phyloP scores from a whole-genome alignment of 805 yeast species.

The Myxozyma monticola region DNA sequence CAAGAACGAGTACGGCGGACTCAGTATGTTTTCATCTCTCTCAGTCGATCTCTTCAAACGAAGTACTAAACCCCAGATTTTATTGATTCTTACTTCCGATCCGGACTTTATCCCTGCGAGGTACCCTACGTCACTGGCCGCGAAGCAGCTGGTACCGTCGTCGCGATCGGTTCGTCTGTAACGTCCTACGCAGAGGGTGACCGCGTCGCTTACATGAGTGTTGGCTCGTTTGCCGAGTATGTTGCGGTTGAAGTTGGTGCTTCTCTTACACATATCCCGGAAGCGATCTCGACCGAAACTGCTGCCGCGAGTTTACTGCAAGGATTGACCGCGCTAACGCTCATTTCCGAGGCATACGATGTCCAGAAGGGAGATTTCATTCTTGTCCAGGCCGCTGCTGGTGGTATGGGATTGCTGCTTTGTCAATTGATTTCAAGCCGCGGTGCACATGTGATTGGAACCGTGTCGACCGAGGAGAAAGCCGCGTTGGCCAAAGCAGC shows the following conservation, averaged over 20 bases:
- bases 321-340: constrained; percentile 77
- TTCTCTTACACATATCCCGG: constrained; percentile 51
- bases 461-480: constrained; percentile 78
- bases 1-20: constrained; percentile 73
- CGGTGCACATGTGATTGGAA: constrained; percentile 83
- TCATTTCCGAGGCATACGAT: constrained; percentile 62
- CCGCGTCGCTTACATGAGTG: constrained; percentile 57
- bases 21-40: constrained; percentile 13
- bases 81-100: constrained; percentile 73
- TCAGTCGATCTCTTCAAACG: not conserved
- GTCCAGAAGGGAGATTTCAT: constrained; percentile 70
- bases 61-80: constrained; percentile 9
- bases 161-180: constrained; percentile 61
- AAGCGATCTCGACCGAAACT: constrained; percentile 46
- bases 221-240: constrained; percentile 70
- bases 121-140: constrained; percentile 70
- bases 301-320: constrained; percentile 67
- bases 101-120: constrained; percentile 65
- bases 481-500: constrained; percentile 59
- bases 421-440: constrained; percentile 59
- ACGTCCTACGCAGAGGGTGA: constrained; percentile 64
- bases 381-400: constrained; percentile 91
- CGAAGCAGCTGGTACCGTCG: constrained; percentile 60
- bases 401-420: constrained; percentile 81
- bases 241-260: constrained; percentile 43